Conservation (phyloP, 257 asterid species). For the Solanum ahanhuiri region DNA sequence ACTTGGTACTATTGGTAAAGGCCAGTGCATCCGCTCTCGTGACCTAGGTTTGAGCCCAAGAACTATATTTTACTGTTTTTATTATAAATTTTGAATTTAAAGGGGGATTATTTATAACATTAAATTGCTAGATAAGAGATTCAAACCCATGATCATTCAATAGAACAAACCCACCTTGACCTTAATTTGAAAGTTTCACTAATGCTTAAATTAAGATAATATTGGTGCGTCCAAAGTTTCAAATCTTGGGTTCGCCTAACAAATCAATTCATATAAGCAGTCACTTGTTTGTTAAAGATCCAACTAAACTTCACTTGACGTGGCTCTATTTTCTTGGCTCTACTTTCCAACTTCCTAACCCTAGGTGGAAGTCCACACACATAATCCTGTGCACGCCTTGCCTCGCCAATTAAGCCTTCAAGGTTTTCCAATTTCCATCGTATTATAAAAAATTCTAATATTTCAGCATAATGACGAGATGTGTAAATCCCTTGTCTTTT, state of each 20-base stretch:
- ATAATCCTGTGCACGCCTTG: constrained; percentile 20
- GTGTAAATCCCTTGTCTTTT: constrained; percentile 12
- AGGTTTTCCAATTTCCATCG: constrained; percentile 24
- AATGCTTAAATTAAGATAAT: too few species aligned
- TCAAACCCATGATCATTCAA: too few species aligned
- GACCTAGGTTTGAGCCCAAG: too few species aligned
- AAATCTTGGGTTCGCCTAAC: neutral
- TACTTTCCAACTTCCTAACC: constrained; percentile 12
- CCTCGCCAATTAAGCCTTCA: constrained; percentile 11
- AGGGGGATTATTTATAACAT: too few species aligned
- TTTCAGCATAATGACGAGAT: constrained; percentile 9
- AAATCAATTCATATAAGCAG: neutral
- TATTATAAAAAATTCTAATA: constrained; percentile 18
- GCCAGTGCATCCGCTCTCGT: too few species aligned
- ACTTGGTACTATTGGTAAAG: too few species aligned
- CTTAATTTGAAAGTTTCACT: too few species aligned
- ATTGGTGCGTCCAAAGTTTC: too few species aligned
- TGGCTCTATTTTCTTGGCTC: constrained; percentile 1
- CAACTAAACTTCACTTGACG: constrained; percentile 12
- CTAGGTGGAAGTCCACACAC: constrained; percentile 15
- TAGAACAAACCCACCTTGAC: too few species aligned
- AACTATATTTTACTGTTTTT: too few species aligned
- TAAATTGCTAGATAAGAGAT: too few species aligned
- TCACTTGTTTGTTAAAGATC: constrained; percentile 13
- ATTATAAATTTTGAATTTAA: too few species aligned